phyloP scores from a whole-genome alignment of 208 protist genomes.

The Trypanosoma mega region DNA sequence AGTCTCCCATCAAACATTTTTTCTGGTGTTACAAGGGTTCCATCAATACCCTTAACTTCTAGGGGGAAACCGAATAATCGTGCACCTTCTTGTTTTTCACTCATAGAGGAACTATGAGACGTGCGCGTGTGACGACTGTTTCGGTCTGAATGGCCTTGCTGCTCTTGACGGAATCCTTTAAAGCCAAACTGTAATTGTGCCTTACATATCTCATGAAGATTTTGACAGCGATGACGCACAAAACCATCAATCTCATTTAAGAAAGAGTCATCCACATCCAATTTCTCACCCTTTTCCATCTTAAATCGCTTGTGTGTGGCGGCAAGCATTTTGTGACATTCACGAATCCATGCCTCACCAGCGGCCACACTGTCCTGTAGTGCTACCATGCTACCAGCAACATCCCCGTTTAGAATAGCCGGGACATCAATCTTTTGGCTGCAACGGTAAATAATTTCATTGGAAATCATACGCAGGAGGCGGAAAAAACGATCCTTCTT shows the following conservation, averaged over 20 bases:
- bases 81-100: constrained; percentile 9
- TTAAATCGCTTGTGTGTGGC: constrained; percentile 80
- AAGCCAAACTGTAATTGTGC: constrained; percentile 97
- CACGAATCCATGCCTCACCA: constrained; percentile 91
- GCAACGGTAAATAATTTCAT: constrained; percentile 96
- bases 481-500: constrained; percentile 94
- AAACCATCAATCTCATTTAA: constrained; percentile 98
- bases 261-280: constrained; percentile 93
- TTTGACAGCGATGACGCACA: constrained; percentile 95
- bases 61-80: constrained; percentile 37
- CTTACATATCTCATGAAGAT: constrained; percentile 96
- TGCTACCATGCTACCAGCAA: constrained; percentile 87
- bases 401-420: constrained; percentile 94
- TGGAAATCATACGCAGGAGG: constrained; percentile 94
- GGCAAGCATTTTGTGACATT: constrained; percentile 86
- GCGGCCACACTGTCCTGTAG: constrained; percentile 90
- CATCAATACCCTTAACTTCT: constrained; percentile 70
- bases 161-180: constrained; percentile 39
- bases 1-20: constrained; percentile 71
- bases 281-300: constrained; percentile 81
- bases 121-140: constrained; percentile 25
- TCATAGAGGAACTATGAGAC: constrained; percentile 2
- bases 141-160: constrained; percentile 21
- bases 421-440: constrained; percentile 90
- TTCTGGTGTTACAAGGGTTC: constrained; percentile 26